Evolutionary conservation across 2,329 filamentous ascomycete genomes (phyloP), one percentile per base, ranked within the genome.

Genomic region (Knufia petricola): DNA sequence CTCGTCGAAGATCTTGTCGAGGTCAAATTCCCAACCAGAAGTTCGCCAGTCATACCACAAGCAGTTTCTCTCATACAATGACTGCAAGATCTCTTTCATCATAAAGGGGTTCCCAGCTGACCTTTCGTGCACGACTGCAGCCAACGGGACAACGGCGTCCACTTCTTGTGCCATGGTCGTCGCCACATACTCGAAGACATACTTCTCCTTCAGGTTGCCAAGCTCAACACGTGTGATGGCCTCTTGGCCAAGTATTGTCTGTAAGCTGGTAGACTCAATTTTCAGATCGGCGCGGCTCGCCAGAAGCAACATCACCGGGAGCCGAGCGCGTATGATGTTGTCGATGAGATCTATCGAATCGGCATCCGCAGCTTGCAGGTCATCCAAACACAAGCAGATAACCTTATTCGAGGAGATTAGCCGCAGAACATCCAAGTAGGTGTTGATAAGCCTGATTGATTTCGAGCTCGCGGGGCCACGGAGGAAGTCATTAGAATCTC

Each of bases 21-120:
- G 69, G 60, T 94, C 84, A 62, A 83, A 95, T 38, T 84, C 76
- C 90, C 90, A 96, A 39, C 77, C 75, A 40, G 81, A 85, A 55
- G 84, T 79, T 57, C 81, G 81, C 74, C 92, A 95, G 53, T 88
- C 87, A 64, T 94, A 95, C 78, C 82, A 94, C 43, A 95, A 84
- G 63, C 86, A 94, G 56, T 83, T 83, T 61, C 87, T 92, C 34
- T 86, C 80, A 63, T 94, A 82, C 62, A 87, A 94, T 2, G 84
- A 83, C 60, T 86, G 86, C 3, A 95, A 76, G 77, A 95, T 94
- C 66, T 95, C 87, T 48, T 87, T 77, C 64, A 95, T 85, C 60
- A 92, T 94, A 60, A 95, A 95, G 0, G 88, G 84, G 53, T 94
- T 95, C 1, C 89, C 89, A 21, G 78, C 78, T 7, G 86, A 90